phyloP scores from a whole-genome alignment of 257 asterid species.

The Solanum infundibuliforme region DNA sequence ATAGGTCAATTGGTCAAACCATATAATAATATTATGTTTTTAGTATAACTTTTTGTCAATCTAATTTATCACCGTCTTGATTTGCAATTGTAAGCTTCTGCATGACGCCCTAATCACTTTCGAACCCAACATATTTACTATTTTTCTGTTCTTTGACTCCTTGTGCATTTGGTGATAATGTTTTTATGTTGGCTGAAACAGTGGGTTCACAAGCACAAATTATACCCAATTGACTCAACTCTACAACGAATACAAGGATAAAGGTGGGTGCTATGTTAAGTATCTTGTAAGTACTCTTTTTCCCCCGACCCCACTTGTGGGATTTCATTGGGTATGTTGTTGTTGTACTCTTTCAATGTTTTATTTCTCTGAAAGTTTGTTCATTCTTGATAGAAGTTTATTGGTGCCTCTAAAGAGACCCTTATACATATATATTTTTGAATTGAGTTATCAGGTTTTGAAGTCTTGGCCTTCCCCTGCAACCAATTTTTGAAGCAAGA shows the following conservation, averaged over 20 bases:
- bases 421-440: not conserved
- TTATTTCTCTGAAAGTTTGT: not conserved
- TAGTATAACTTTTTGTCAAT: not conserved
- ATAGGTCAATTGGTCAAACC: not conserved
- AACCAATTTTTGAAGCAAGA: conserved; percentile 86
- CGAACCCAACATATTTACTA: not conserved
- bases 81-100: not conserved
- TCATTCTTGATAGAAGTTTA: not conserved
- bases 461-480: conserved; percentile 90
- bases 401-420: not conserved
- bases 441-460: conserved; percentile 43
- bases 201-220: conserved; percentile 65
- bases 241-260: conserved; percentile 46
- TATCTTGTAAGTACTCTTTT: not conserved
- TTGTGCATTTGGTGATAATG: not conserved
- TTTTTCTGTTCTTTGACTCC: not conserved
- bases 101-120: not conserved
- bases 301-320: not conserved
- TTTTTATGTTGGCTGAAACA: conserved; percentile 23
- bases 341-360: not conserved
- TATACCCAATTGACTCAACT: conserved; percentile 72
- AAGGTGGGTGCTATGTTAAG: conserved; percentile 31
- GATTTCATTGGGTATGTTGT: not conserved
- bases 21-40: not conserved
- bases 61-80: not conserved